Base-by-base conservation (phyloP, 768 basidiomycete genomes). In the Dioszegia hungarica region DNA sequence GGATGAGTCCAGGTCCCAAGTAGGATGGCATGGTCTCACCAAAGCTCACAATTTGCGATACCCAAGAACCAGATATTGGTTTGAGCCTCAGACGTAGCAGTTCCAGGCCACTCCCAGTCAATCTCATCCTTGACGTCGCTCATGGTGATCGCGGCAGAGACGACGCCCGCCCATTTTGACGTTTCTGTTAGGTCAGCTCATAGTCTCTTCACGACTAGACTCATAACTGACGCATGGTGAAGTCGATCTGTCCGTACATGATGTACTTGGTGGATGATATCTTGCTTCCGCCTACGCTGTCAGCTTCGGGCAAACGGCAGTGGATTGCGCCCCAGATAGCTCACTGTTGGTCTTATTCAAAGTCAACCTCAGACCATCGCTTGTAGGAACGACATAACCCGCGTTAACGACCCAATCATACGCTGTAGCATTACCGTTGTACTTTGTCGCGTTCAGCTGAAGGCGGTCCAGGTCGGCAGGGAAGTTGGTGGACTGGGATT, bases 241-340 rank as follows among this genome's bases (percentile, higher is more conserved):
- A 67, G 45, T 70, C 66, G 64, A 90, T 81, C 12, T 78, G 84
- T 33, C 89, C 90, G 64, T 90, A 91, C 73, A 89, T 85, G 2
- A 91, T 76, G 69, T 89, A 91, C 38, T 84, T 82, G 1, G 89
- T 91, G 22, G 86, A 86, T 3, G 86, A 87, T 44, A 92, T 63
- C 39, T 86, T 82, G 5, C 86, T 90, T 19, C 90, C 90, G 29
- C 86, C 68, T 57, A 28, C n/a, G 12, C 11, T 22, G 28, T 66
- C 61, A 31, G 57, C 41, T 25, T 22, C 12, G 17, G 28, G 12
- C 28, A 11, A 14, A 61, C 52, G n/a, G 6, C 62, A 36, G 12
- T 45, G 39, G 12, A 64, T 54, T 15, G 58, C 50, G 10, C 60
- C 34, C 8, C 20, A 38, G 44, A 37, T 27, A 48, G 36, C 56